Evolutionary conservation across 1,139 yeast species (phyloP).

Genomic region (Suhomyces terraborum): DNA sequence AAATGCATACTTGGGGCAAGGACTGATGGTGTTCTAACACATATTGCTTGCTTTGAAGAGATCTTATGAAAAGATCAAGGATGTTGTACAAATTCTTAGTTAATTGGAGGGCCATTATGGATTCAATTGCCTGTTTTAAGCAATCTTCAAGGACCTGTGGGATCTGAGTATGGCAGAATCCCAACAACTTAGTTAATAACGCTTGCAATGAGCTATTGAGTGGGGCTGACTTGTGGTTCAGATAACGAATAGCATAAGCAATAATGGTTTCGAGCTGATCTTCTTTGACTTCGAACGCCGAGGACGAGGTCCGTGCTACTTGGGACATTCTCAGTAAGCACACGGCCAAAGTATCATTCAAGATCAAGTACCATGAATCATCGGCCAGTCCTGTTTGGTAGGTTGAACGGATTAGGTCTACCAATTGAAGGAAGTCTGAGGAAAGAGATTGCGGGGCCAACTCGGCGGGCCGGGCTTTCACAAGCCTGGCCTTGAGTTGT

Average conservation of each 20-base stretch:
- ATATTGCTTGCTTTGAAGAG: slow-evolving; percentile 36
- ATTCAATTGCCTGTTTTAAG: not conserved
- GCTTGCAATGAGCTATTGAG: slow-evolving; percentile 67
- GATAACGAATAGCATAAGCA: slow-evolving; percentile 61
- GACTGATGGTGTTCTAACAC: slow-evolving; percentile 46
- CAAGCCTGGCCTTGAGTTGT: slow-evolving; percentile 9
- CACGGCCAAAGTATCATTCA: slow-evolving; percentile 63
- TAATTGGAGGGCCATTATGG: slow-evolving; percentile 27
- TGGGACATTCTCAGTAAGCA: slow-evolving; percentile 62
- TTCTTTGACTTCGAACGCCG: slow-evolving; percentile 7
- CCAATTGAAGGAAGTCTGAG: slow-evolving; percentile 3
- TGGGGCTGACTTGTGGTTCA: slow-evolving; percentile 73
- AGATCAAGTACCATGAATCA: slow-evolving; percentile 22
- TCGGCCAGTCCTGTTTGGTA: slow-evolving; percentile 13
- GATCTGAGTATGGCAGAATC: slow-evolving; percentile 29
- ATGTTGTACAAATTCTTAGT: slow-evolving; percentile 62
- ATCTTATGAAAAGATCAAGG: slow-evolving; percentile 54
- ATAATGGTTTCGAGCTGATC: slow-evolving; percentile 30
- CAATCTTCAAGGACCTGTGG: slow-evolving; percentile 6
- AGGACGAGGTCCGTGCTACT: slow-evolving; percentile 15
- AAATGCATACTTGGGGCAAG: slow-evolving; percentile 49
- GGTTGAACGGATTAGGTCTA: slow-evolving; percentile 3
- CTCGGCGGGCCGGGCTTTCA: slow-evolving; percentile 5
- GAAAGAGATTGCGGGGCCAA: not conserved
- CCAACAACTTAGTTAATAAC: slow-evolving; percentile 54